Percentiles rank a stretch among this genome's conserved stretches.
These are phyloP conservation scores for Lepiota venenata DNA, from an alignment of 768 basidiomycete genomes.

Conservation along the genomic window DNA sequence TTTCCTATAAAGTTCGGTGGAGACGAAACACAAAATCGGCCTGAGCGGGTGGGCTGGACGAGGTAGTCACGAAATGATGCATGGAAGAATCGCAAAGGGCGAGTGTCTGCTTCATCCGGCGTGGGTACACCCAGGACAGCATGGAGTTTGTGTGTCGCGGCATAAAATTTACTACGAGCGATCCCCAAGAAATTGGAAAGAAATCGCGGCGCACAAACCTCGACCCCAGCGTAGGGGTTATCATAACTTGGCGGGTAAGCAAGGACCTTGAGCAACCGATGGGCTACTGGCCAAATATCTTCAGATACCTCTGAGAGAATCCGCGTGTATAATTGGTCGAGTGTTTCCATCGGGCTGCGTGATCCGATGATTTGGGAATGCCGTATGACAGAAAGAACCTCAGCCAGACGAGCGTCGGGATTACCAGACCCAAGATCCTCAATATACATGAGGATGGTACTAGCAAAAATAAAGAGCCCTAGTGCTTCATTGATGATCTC, in stretches of 20 bases:
- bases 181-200: background rate
- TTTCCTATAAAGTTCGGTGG: no score
- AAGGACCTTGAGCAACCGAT: background rate
- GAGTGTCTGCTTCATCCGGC: background rate
- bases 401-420: background rate
- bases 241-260: background rate
- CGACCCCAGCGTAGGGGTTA: no score
- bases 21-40: no score
- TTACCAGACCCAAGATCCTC: conserved; percentile 7
- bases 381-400: background rate
- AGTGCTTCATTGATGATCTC: conserved; percentile 5
- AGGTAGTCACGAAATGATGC: background rate
- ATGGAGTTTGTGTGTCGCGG: background rate
- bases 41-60: background rate
- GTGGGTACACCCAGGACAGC: background rate
- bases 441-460: conserved; percentile 9
- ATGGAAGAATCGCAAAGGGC: background rate
- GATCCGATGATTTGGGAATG: no score
- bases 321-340: background rate
- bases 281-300: background rate
- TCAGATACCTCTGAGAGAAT: background rate
- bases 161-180: background rate
- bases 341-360: background rate
- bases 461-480: conserved; percentile 13
- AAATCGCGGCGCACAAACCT: background rate